Evolutionary conservation across 331 rosid species (phyloP), one percentile per base, ranked within the genome.

Genomic region (Malus hybrid): DNA sequence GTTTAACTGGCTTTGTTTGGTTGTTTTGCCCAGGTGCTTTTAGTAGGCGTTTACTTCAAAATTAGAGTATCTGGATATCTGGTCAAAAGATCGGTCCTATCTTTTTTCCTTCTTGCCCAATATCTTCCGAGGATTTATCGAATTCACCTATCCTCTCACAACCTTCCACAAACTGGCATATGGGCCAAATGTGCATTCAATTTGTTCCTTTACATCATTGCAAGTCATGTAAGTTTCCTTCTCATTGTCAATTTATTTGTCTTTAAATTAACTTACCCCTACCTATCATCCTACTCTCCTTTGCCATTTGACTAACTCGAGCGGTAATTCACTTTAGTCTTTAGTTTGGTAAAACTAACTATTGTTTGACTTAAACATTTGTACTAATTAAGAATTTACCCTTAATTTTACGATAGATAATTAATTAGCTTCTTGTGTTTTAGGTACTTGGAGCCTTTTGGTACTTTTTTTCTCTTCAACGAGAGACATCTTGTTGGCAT

Each of bases 171-270:
- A 66, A 5, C 18, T 14, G 76, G 77, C 6, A 32, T 39, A 0
- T 29, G 64, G 77, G 50, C 24, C 33, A 80, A 64, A 15, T 50
- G 63, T 19, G 22, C 30, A 1, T 80, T 75, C 66, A 75, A 75
- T 42, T 68, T 80, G 19, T 62, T 68, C 29, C 73, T 80, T 22
- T 80, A 74, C 58, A 70, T 75, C 6, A 14, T 80, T 20, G 68
- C 77, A 10, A 80, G 77, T 13, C 73, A 80, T 12, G 83, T 74
- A 74, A 68, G 80, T 75, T 65, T 42, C 32, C 0, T 10, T 5
- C 10, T 4, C 26, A 19, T 22, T 2, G 6, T 14, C 13, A 29
- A 16, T 48, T 32, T 52, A 13, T 24, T 65, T 15, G 44, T 36
- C 44, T 70, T 34, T 2, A n/a, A n/a, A n/a, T n/a, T n/a, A n/a